Base-by-base conservation (phyloP, 2,329 filamentous ascomycete genomes). In the Hirsutella rhossiliensis region DNA sequence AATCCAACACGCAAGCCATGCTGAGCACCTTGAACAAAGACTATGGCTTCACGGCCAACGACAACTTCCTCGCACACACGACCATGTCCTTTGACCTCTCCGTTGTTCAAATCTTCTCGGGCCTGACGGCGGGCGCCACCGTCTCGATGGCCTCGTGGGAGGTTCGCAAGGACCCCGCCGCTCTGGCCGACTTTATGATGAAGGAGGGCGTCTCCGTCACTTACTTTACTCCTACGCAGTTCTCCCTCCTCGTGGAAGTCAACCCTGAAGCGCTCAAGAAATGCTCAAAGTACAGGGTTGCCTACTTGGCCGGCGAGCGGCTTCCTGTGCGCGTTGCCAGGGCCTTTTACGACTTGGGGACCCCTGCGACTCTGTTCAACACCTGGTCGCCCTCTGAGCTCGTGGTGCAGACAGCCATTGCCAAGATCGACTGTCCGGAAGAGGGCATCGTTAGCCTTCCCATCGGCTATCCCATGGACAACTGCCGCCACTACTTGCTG, bases 401-500 rank as follows among this genome's bases (percentile, higher is more conserved):
- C 11, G 51, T 52, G 12, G 50, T 52, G 13, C 51, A 54, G 43
- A 56, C 52, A 6, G 47, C 50, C 15, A 52, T 54, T 37, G 43
- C 39, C 42, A 47, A 47, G 37, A 48, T 54, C 19, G 45, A 44
- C 20, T 45, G 38, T 30, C 49, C 54, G 3, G 39, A 45, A 3
- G 51, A 53, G 15, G 44, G 40, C 12, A 42, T 45, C 7, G 34
- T 48, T 29, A 51, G 47, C 27, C 44, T 54, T 9, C 49, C 53
- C 5, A 55, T 54, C 11, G 54, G 54, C 12, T 50, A 49, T 18
- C 51, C 52, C 32, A 50, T 54, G 48, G 49, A 48, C 29, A 60
- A 58, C 46, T 55, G 59, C 7, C 53, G 62, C 11, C 50, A 65
- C 11, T 69, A 70, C 48, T 60, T 71, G 5, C 54, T 70, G 3